Conservation (phyloP, 148 eudicot species). For the Chenopodium album region DNA sequence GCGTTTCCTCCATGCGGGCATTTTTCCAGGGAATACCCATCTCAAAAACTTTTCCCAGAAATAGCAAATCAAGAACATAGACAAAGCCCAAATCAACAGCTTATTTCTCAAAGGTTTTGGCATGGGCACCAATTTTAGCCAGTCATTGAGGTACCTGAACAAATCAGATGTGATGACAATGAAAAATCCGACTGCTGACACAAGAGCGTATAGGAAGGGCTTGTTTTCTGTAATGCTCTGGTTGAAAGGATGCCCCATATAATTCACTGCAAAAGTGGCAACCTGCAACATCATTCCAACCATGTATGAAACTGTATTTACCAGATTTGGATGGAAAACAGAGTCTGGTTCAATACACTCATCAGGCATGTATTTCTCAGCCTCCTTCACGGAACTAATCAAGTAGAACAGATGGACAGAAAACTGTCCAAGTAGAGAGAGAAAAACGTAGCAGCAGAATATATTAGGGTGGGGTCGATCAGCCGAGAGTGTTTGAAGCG, state of each 20-base stretch:
- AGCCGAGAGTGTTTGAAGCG: conserved; percentile 67
- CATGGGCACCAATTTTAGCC: conserved; percentile 79
- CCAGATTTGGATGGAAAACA: conserved; percentile 80
- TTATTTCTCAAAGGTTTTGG: conserved; percentile 67
- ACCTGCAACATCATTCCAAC: conserved; percentile 94
- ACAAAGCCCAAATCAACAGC: conserved; percentile 71
- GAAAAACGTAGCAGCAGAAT: conserved; percentile 74
- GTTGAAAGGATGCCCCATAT: conserved; percentile 96
- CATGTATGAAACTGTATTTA: conserved; percentile 91
- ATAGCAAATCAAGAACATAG: conserved; percentile 69
- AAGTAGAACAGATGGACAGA: conserved; percentile 72
- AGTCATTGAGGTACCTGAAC: conserved; percentile 78
- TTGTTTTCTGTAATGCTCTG: conserved; percentile 83
- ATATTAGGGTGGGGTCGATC: conserved; percentile 87
- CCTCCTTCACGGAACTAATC: conserved; percentile 79
- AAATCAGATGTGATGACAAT: conserved; percentile 77
- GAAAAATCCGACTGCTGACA: conserved; percentile 73
- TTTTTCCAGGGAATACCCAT: conserved; percentile 90
- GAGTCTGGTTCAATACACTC: conserved; percentile 96
- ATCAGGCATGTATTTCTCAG: conserved; percentile 96
- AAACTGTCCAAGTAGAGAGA: conserved; percentile 85
- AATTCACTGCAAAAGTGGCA: conserved; percentile 96
- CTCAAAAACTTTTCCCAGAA: conserved; percentile 80
- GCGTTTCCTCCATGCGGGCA: conserved; percentile 76
- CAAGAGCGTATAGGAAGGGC: conserved; percentile 68